Conservation (phyloP, 2,329 filamentous ascomycete species). For the Aureobasidium lini region DNA sequence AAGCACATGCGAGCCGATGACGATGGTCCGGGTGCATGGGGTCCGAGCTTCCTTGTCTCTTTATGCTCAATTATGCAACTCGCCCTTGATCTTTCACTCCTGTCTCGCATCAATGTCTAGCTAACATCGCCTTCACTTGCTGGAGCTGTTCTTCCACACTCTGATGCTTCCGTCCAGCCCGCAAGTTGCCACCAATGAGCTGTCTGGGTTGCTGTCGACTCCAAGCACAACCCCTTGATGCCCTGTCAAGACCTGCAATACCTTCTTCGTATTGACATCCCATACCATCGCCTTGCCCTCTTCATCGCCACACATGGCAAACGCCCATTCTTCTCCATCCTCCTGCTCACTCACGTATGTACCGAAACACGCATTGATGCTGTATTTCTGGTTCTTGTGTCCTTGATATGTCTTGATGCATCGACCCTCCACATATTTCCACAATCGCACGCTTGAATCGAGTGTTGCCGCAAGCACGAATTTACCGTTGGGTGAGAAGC, state of each 20-base stretch:
- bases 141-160: slow-evolving; percentile 44
- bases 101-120: background rate
- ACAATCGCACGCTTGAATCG: slow-evolving; percentile 82
- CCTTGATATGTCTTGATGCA: slow-evolving; percentile 98
- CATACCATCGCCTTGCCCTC: slow-evolving; percentile 79
- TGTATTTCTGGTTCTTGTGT: slow-evolving; percentile 76
- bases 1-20: slow-evolving; percentile 10
- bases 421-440: slow-evolving; percentile 87
- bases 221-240: slow-evolving; percentile 53
- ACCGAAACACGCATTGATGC: slow-evolving; percentile 78
- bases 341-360: slow-evolving; percentile 39
- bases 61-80: background rate
- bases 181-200: slow-evolving; percentile 52
- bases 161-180: slow-evolving; percentile 55
- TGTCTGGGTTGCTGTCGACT: slow-evolving; percentile 51
- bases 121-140: background rate
- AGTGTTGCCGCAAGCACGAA: slow-evolving; percentile 88
- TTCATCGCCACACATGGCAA: slow-evolving; percentile 78
- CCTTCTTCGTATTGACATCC: slow-evolving; percentile 80
- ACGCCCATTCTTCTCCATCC: slow-evolving; percentile 39
- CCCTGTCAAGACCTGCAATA: slow-evolving; percentile 60
- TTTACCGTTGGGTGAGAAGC: slow-evolving; percentile 89
- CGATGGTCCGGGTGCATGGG: background rate
- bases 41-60: background rate
- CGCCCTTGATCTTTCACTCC: background rate